These are phyloP conservation scores for Alternaria metachromatica DNA, from an alignment of 2,329 filamentous ascomycete genomes.

Conservation along the genomic window DNA sequence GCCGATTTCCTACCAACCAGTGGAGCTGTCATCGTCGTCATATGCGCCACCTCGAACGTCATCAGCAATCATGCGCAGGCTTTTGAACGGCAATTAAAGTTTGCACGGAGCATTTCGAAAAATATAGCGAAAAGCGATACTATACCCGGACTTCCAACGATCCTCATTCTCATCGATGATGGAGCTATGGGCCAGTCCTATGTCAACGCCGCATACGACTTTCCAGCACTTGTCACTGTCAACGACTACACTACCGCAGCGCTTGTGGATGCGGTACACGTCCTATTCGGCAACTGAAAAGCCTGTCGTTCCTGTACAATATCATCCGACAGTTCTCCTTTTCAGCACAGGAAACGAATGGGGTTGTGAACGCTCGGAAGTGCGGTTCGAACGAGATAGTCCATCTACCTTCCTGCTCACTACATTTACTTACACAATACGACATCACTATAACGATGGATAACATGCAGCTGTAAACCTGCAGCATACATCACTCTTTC, in stretches of 20 bases:
- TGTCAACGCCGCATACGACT: conserved; percentile 30
- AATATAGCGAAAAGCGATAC: conserved; percentile 22
- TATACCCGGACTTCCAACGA: conserved; percentile 28
- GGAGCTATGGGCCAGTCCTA: conserved; percentile 19
- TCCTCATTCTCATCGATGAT: conserved; percentile 38
- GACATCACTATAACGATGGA: background rate
- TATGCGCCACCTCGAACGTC: conserved; percentile 43
- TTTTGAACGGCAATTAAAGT: conserved; percentile 41
- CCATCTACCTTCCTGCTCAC: background rate
- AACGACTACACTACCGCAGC: conserved; percentile 39
- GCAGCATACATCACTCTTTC: background rate
- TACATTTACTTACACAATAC: background rate
- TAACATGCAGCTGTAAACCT: accelerated
- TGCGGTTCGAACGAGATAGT: background rate
- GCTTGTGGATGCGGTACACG: conserved; percentile 30
- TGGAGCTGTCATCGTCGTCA: conserved; percentile 66
- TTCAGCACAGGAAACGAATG: background rate
- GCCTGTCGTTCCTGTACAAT: accelerated
- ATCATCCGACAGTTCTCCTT: accelerated
- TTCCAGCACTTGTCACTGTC: conserved; percentile 36
- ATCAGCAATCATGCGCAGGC: conserved; percentile 27
- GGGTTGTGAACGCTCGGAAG: too few species aligned
- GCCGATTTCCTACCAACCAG: conserved; percentile 67
- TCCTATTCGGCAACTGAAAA: conserved; percentile 32
- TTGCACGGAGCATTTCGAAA: conserved; percentile 31